Conservation (phyloP, 192 early-diverging fungal genomes). For the Dimargaris cristalligena region DNA sequence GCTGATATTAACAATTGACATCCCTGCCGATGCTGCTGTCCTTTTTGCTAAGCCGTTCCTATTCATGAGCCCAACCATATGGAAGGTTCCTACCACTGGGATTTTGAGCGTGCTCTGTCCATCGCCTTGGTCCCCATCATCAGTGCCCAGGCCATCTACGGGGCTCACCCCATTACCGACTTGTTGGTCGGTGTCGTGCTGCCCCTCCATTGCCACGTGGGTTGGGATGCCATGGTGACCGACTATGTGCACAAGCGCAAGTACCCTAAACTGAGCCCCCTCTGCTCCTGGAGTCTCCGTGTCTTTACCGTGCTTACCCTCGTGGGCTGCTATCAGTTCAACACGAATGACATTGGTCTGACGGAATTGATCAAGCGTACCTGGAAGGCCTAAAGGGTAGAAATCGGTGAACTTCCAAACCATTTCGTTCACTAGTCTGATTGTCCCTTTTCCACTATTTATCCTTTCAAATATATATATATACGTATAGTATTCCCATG, state of each 20-base stretch:
- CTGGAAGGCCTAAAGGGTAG: constrained; percentile 79
- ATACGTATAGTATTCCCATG: no score
- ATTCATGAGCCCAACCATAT: constrained; percentile 36
- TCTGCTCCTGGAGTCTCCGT: constrained; percentile 46
- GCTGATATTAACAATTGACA: no score
- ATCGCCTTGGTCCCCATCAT: constrained; percentile 59
- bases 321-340: constrained; percentile 85
- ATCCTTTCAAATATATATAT: no score
- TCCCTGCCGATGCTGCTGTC: no score
- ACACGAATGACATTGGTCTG: constrained; percentile 89
- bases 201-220: constrained; percentile 83
- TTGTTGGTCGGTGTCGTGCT: constrained; percentile 75
- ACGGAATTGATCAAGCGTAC: constrained; percentile 68
- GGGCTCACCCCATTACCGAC: constrained; percentile 79
- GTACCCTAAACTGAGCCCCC: constrained; percentile 37
- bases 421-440: no score
- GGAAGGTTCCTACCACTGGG: constrained; percentile 93
- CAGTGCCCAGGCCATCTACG: constrained; percentile 53
- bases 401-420: no score
- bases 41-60: constrained; percentile 21
- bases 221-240: constrained; percentile 48
- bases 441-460: no score
- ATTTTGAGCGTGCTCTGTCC: constrained; percentile 76
- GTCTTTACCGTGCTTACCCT: constrained; percentile 50
- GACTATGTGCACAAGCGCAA: constrained; percentile 74